A percentile compares a stretch with the other conserved stretches of the same genome.
Evolutionary conservation across 495 filamentous ascomycete species (phyloP).

Genomic region (Podospora bellae-mahoneyi): DNA sequence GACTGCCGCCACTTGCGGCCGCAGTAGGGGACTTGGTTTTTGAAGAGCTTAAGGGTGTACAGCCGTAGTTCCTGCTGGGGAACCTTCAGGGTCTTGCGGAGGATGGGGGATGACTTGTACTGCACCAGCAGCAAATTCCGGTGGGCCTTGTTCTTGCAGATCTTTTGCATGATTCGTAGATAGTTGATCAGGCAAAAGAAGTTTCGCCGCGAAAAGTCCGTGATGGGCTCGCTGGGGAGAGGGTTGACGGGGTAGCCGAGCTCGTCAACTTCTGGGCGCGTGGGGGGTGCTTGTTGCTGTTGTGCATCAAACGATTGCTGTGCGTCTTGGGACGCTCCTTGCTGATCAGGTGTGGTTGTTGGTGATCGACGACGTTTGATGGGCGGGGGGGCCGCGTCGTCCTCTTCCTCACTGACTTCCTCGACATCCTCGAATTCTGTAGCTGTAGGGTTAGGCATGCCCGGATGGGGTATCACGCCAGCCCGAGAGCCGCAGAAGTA

Average conservation of each 20-base stretch:
- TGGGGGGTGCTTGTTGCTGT: slow-evolving; percentile 43
- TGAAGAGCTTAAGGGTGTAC: slow-evolving; percentile 97
- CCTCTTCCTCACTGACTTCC: slow-evolving; percentile 37
- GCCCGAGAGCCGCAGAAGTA: slow-evolving; percentile 67
- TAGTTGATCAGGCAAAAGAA: slow-evolving; percentile 93
- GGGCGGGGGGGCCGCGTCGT: slow-evolving; percentile 81
- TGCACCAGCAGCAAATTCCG: slow-evolving; percentile 88
- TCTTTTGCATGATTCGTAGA: slow-evolving; percentile 92
- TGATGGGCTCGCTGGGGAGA: slow-evolving; percentile 74
- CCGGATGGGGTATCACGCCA: slow-evolving; percentile 27
- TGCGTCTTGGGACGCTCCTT: slow-evolving; percentile 1
- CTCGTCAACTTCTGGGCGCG: slow-evolving; percentile 81
- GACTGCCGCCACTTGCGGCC: slow-evolving; percentile 96
- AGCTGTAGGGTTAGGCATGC: slow-evolving; percentile 24
- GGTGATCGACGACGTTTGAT: slow-evolving; percentile 59
- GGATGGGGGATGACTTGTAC: slow-evolving; percentile 86
- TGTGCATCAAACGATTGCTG: slow-evolving; percentile 5
- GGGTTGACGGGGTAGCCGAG: slow-evolving; percentile 68
- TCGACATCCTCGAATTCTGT: slow-evolving; percentile 37
- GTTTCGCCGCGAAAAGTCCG: slow-evolving; percentile 85
- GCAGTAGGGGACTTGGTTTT: slow-evolving; percentile 96
- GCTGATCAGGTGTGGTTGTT: slow-evolving; percentile 24
- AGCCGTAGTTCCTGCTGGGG: slow-evolving; percentile 82
- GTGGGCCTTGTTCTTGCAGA: slow-evolving; percentile 91
- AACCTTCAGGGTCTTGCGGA: slow-evolving; percentile 85